These are phyloP conservation scores for Alternaria sp. DNA, from an alignment of 2,329 filamentous ascomycete species.

Conservation along the genomic window DNA sequence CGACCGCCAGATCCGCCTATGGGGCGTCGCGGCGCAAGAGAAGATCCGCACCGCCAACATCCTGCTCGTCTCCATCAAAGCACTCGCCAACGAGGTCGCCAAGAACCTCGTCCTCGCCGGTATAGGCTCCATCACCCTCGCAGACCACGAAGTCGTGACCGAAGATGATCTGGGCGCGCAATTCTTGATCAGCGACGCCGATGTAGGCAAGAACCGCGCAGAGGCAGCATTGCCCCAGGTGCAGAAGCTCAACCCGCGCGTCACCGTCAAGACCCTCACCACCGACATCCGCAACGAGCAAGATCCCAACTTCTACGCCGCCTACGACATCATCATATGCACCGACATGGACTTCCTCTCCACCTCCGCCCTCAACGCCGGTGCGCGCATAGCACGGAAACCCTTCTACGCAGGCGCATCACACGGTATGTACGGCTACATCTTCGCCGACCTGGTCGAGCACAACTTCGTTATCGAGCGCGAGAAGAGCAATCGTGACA, in stretches of 20 bases:
- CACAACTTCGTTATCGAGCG: constrained; percentile 92
- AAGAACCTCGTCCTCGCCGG: constrained; percentile 97
- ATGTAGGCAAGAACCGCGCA: constrained; percentile 82
- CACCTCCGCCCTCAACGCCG: constrained; percentile 82
- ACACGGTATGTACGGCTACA: constrained; percentile 92
- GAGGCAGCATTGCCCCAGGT: constrained; percentile 79
- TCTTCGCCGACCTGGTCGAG: constrained; percentile 89
- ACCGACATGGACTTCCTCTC: constrained; percentile 82
- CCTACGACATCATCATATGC: constrained; percentile 86
- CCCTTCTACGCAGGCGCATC: constrained; percentile 89
- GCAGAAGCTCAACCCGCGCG: constrained; percentile 87
- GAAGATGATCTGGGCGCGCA: constrained; percentile 74
- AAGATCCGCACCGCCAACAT: constrained; percentile 87
- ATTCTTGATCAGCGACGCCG: constrained; percentile 76
- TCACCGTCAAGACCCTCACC: constrained; percentile 74
- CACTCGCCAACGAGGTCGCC: constrained; percentile 90
- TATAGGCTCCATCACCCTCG: constrained; percentile 85
- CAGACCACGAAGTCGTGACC: constrained; percentile 77
- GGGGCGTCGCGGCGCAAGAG: constrained; percentile 95
- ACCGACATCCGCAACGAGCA: constrained; percentile 63
- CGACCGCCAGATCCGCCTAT: constrained; percentile 94
- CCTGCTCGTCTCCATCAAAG: constrained; percentile 85
- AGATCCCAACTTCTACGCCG: constrained; percentile 76
- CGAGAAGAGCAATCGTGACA: constrained; percentile 75
- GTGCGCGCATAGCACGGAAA: constrained; percentile 76